phyloP scores from a whole-genome alignment of 2,329 filamentous ascomycete genomes.

The Colletotrichum trifolii region DNA sequence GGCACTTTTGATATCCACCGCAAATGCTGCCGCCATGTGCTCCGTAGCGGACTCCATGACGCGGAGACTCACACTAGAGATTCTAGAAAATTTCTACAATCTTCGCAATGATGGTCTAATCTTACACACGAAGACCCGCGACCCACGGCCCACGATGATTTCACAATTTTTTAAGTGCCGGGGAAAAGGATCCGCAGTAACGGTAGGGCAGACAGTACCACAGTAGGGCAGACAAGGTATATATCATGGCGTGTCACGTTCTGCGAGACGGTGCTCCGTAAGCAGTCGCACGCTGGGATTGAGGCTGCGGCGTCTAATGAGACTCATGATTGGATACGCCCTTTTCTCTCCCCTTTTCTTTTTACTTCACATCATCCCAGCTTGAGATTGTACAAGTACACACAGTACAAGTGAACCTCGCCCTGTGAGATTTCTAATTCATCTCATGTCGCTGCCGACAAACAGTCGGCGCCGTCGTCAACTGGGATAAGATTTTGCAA shows the following conservation, averaged over 20 bases:
- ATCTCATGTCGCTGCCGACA: conserved; percentile 20
- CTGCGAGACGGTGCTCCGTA: too few species aligned
- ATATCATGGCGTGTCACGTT: background rate
- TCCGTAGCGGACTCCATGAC: too few species aligned
- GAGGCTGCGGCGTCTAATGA: too few species aligned
- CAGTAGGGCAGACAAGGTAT: background rate
- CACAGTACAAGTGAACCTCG: background rate
- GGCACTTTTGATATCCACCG: conserved; percentile 1
- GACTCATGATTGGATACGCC: too few species aligned
- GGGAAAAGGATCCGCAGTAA: background rate
- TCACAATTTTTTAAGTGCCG: conserved; percentile 11
- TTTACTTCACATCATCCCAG: conserved; percentile 18
- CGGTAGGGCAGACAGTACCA: background rate
- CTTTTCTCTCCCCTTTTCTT: too few species aligned
- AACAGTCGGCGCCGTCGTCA: conserved; percentile 14
- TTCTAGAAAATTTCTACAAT: conserved; percentile 28
- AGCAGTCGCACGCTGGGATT: too few species aligned
- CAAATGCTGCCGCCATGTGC: background rate
- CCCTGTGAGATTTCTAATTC: conserved; percentile 34
- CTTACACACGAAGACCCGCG: too few species aligned
- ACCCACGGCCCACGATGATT: conserved; percentile 20
- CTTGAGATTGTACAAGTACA: background rate
- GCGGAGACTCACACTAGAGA: background rate
- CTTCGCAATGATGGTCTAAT: too few species aligned
- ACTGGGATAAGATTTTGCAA: background rate